Conservation (phyloP, 2,329 filamentous ascomycete species). For the Colletotrichum navitas region DNA sequence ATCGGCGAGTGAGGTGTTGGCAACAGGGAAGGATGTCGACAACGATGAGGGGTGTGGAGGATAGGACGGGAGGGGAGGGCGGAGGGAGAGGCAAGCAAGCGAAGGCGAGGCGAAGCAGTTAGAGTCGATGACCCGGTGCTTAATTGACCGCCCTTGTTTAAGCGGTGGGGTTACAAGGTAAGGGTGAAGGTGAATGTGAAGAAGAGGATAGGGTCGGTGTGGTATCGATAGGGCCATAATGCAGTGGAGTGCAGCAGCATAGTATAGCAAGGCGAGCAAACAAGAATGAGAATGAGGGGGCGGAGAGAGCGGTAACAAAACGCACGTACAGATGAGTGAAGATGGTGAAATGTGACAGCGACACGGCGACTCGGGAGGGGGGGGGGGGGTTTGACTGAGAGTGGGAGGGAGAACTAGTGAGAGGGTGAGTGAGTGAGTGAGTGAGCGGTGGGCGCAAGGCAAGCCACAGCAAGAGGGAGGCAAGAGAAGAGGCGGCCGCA, state of each 20-base stretch:
- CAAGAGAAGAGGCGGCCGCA: background rate
- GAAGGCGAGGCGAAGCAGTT: constrained; percentile 15
- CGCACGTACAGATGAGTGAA: constrained; percentile 5
- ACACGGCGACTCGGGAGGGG: too few species aligned
- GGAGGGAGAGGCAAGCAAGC: constrained; percentile 15
- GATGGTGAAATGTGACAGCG: background rate
- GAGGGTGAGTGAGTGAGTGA: background rate
- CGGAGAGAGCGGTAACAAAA: background rate
- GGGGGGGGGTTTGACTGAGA: background rate
- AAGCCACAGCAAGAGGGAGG: constrained; percentile 6
- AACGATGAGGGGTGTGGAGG: constrained; percentile 21
- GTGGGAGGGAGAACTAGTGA: background rate
- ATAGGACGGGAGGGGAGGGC: background rate
- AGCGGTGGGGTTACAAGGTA: background rate
- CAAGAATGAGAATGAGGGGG: background rate
- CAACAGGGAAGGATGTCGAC: constrained; percentile 41
- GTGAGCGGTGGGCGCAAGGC: constrained; percentile 16
- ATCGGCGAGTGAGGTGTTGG: constrained; percentile 33
- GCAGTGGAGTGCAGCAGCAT: background rate
- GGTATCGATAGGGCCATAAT: background rate
- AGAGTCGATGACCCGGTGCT: constrained; percentile 19
- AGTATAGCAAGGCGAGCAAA: background rate
- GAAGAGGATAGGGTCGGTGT: background rate
- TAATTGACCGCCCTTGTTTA: constrained; percentile 12
- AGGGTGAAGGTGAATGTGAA: constrained; percentile 1